Base-by-base conservation (phyloP, 163 green algal genomes). In the Scenedesmus sp. region DNA sequence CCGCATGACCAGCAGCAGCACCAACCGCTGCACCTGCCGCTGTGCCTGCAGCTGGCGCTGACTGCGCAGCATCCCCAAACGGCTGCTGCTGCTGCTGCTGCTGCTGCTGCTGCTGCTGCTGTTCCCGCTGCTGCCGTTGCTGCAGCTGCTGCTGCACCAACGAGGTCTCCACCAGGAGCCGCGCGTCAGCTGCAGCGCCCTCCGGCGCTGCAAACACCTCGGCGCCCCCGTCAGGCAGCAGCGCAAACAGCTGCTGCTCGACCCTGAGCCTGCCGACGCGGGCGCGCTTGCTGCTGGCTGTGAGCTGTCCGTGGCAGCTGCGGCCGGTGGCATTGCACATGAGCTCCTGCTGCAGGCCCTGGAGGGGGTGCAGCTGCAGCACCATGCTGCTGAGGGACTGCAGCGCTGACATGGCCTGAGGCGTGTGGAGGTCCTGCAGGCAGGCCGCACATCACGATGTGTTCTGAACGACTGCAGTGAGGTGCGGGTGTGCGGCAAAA, bases 241-340 rank as follows among this genome's bases (percentile, higher is more conserved):
- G 13, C 37, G 44, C n/a, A 61, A 92, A 95, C 37, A 92, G 78
- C 85, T 94, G 90, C 16, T 80, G 22, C 73, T 95, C 87, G 15
- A 79, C 83, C 26, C 83, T 83, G n/a, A 94, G 86, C 42, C 93
- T 82, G 13, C 93, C 93, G 0, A 84, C 37, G 2, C 89, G 37
- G 4, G n/a, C 51, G 3, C 86, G 83, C 30, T 82, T 91, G 81
- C 22, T 83, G 42, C 51, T 68, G 35, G n/a, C 33, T 40, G 37
- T 83, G 10, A 89, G 6, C n/a, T 84, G 78, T 2, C 73, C 76
- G 79, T 89, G 87, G 61, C 65, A 78, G 51, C 33, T 30, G 22
- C 68, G 46, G 72, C 85, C 59, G 1, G n/a, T 37, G 4, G 43
- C 81, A 5, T 83, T 44, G 3, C n/a, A 79, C 35, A 79, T 43